Percentiles rank a stretch among this genome's conserved stretches.
Evolutionary conservation across 2,329 filamentous ascomycete species (phyloP).

Genomic region (Cercospora citrullina): DNA sequence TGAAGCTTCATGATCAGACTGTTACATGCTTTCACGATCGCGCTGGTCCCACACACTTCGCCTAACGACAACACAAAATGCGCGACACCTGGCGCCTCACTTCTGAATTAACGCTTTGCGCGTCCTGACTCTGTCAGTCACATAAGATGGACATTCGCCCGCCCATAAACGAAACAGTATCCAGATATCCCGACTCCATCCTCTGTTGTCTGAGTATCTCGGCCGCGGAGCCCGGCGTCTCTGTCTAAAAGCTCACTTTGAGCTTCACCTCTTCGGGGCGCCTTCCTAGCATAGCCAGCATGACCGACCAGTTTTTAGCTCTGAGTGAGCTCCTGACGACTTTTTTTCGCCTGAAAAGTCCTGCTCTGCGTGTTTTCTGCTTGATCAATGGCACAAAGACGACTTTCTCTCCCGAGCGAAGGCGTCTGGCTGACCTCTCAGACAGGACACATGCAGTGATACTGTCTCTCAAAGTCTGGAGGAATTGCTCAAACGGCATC

Average conservation of each 20-base stretch:
- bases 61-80: neutral
- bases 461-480: neutral
- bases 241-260: conserved; percentile 12
- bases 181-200: neutral
- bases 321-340: neutral
- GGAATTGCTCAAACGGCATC: conserved; percentile 2
- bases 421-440: neutral
- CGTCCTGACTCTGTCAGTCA: neutral
- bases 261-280: neutral
- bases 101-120: neutral
- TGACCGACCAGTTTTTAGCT: neutral
- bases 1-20: neutral
- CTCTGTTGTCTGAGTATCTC: neutral
- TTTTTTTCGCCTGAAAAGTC: neutral
- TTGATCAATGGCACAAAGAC: neutral
- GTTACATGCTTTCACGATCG: neutral
- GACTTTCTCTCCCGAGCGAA: neutral
- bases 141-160: neutral
- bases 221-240: neutral
- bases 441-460: neutral
- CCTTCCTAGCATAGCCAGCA: neutral
- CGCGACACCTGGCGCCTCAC: neutral
- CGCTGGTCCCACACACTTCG: neutral
- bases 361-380: neutral
- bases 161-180: neutral